Evolutionary conservation across 2,329 filamentous ascomycete genomes (phyloP).

Genomic region (Aspergillus sp.): DNA sequence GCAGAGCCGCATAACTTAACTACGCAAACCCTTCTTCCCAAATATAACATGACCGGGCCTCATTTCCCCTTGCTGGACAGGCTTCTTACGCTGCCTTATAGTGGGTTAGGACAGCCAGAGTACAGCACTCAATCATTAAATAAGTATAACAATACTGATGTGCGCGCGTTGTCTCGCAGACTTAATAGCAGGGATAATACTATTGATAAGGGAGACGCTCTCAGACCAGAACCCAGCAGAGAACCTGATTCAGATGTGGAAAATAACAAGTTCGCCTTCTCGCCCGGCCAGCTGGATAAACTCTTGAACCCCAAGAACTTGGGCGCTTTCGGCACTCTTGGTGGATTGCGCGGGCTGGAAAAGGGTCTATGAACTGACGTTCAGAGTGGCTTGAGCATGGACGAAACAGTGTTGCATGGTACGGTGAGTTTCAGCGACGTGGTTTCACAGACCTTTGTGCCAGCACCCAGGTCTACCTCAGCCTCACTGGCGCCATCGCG

Average conservation of each 20-base stretch:
- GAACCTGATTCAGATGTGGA: constrained; percentile 70
- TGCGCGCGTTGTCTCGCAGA: too few relatives aligned
- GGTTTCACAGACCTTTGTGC: constrained; percentile 23
- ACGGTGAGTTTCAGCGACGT: constrained; percentile 67
- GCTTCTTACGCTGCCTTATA: too few relatives aligned
- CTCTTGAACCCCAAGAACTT: constrained; percentile 77
- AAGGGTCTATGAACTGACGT: constrained; percentile 69
- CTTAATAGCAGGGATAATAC: constrained; percentile 44
- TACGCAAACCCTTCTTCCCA: too few relatives aligned
- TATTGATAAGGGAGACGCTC: constrained; percentile 60
- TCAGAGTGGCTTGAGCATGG: constrained; percentile 66
- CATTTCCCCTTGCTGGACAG: too few relatives aligned
- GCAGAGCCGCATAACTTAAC: too few relatives aligned
- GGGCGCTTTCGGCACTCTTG: constrained; percentile 71
- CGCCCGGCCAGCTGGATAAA: constrained; percentile 72
- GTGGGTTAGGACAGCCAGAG: too few relatives aligned
- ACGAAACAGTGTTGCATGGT: constrained; percentile 66
- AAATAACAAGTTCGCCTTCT: constrained; percentile 71
- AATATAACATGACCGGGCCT: too few relatives aligned
- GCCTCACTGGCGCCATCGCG: constrained; percentile 7
- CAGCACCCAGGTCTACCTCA: constrained; percentile 29
- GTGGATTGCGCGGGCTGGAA: constrained; percentile 71
- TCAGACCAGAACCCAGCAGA: constrained; percentile 68
- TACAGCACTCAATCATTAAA: too few relatives aligned
- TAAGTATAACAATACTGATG: too few relatives aligned